Evolutionary conservation across 257 asterid species (phyloP).

Genomic region (Ilex aquifolium): DNA sequence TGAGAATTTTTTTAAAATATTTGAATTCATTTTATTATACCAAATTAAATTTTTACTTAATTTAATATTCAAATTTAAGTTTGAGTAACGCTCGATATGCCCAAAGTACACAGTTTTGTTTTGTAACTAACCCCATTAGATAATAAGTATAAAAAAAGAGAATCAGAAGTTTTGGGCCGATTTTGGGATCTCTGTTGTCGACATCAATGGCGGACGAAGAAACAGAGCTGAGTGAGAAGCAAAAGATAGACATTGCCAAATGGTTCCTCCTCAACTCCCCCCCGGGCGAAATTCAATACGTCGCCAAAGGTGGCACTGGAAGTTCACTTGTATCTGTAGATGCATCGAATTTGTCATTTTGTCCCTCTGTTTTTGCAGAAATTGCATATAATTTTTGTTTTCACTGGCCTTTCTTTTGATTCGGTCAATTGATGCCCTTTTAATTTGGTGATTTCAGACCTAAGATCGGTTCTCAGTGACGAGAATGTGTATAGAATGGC

Average conservation of each 20-base stretch:
- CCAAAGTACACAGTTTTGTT: too few relatives aligned
- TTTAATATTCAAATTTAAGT: too few relatives aligned
- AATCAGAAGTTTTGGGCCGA: too few relatives aligned
- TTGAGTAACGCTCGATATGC: too few relatives aligned
- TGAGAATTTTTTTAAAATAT: too few relatives aligned
- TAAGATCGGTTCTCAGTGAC: slow-evolving; percentile 61
- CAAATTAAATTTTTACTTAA: too few relatives aligned
- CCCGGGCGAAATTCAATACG: slow-evolving; percentile 89
- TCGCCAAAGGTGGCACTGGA: slow-evolving; percentile 62
- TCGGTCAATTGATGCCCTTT: neutral
- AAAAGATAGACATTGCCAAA: slow-evolving; percentile 85
- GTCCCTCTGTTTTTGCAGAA: neutral
- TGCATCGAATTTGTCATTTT: neutral
- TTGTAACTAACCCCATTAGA: too few relatives aligned
- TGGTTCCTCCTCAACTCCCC: slow-evolving; percentile 98
- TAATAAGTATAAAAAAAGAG: too few relatives aligned
- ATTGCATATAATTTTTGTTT: neutral
- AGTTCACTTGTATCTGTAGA: neutral
- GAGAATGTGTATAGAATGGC: slow-evolving; percentile 58
- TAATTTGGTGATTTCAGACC: slow-evolving; percentile 39
- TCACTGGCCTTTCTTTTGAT: too few relatives aligned
- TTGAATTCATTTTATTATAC: too few relatives aligned
- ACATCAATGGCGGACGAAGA: slow-evolving; percentile 52
- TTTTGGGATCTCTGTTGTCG: too few relatives aligned
- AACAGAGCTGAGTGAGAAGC: slow-evolving; percentile 57